phyloP scores from a whole-genome alignment of 805 yeast species.

The Candida qinlingensis region DNA sequence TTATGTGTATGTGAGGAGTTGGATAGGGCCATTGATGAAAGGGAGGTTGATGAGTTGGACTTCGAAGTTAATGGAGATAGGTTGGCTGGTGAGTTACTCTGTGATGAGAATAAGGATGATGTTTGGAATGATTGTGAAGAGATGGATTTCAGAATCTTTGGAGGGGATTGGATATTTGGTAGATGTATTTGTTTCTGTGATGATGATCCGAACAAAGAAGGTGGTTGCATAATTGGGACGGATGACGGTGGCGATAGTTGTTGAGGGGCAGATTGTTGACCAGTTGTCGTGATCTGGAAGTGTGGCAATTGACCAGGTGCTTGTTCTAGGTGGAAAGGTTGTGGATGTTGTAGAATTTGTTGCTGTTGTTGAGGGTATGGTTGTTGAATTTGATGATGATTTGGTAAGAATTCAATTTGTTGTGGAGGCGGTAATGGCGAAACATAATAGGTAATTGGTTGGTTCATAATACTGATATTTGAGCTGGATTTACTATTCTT shows the following conservation, averaged over 20 bases:
- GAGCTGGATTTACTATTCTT: slow-evolving; percentile 31
- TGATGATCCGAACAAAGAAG: slow-evolving; percentile 14
- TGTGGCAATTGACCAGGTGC: slow-evolving; percentile 1
- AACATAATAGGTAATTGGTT: slow-evolving; percentile 25
- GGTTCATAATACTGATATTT: slow-evolving; percentile 12
- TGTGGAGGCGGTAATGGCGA: slow-evolving; percentile 14
- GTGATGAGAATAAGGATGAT: slow-evolving; percentile 20
- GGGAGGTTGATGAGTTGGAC: slow-evolving; percentile 24
- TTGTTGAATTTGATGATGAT: not conserved
- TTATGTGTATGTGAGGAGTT: slow-evolving; percentile 3
- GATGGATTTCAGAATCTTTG: slow-evolving; percentile 23
- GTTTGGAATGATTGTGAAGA: slow-evolving; percentile 23
- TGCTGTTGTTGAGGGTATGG: slow-evolving; percentile 11
- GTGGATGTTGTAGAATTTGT: slow-evolving; percentile 7
- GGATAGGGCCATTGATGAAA: slow-evolving; percentile 16
- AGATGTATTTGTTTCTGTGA: slow-evolving; percentile 16
- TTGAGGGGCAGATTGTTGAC: not conserved
- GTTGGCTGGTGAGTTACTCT: slow-evolving; percentile 21
- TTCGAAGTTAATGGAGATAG: slow-evolving; percentile 24
- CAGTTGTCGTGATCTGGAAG: not conserved
- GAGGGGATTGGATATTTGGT: slow-evolving; percentile 26
- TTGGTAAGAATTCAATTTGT: not conserved
- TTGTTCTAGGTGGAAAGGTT: slow-evolving; percentile 1
- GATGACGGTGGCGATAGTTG: not conserved
- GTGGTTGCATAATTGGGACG: slow-evolving; percentile 1